Evolutionary conservation across 352 stramenopile species (phyloP).

Genomic region (Phytophthora parvispora): DNA sequence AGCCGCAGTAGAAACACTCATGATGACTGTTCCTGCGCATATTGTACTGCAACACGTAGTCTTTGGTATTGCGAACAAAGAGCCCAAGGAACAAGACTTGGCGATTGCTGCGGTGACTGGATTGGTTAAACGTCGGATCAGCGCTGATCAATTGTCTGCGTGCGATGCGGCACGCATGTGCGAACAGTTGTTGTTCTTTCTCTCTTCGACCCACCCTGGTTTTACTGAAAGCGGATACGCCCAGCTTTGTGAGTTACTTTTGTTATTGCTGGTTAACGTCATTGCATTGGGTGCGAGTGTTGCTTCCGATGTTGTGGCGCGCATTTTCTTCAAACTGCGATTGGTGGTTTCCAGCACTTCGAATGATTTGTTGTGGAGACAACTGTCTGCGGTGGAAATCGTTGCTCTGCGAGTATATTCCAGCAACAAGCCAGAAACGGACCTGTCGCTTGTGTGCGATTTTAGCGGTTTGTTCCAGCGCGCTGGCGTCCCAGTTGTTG

Average conservation of each 20-base stretch:
- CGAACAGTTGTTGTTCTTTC: constrained; percentile 61
- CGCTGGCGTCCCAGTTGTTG: constrained; percentile 35
- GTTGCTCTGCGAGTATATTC: constrained; percentile 32
- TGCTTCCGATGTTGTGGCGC: constrained; percentile 16
- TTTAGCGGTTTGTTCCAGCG: constrained; percentile 31
- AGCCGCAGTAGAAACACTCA: constrained; percentile 11
- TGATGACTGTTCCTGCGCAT: constrained; percentile 20
- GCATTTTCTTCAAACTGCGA: constrained; percentile 55
- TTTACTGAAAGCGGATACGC: neutral
- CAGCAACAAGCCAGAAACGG: constrained; percentile 13
- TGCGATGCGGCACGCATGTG: constrained; percentile 47
- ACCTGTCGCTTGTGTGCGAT: constrained; percentile 25
- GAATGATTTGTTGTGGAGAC: constrained; percentile 18
- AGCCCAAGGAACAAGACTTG: constrained; percentile 27
- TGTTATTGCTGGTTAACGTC: constrained; percentile 45
- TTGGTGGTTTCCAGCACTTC: constrained; percentile 15
- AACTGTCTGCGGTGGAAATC: constrained; percentile 50
- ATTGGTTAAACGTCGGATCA: constrained; percentile 24
- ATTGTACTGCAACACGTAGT: constrained; percentile 44
- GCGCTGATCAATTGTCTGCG: constrained; percentile 8
- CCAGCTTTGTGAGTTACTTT: constrained; percentile 48
- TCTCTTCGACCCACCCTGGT: constrained; percentile 19
- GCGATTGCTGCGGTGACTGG: constrained; percentile 12
- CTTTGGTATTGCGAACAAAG: constrained; percentile 21
- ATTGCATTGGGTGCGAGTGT: constrained; percentile 17